Base-by-base conservation (phyloP, 1,139 yeast genomes). In the Sugiyamaella grinbergsii region DNA sequence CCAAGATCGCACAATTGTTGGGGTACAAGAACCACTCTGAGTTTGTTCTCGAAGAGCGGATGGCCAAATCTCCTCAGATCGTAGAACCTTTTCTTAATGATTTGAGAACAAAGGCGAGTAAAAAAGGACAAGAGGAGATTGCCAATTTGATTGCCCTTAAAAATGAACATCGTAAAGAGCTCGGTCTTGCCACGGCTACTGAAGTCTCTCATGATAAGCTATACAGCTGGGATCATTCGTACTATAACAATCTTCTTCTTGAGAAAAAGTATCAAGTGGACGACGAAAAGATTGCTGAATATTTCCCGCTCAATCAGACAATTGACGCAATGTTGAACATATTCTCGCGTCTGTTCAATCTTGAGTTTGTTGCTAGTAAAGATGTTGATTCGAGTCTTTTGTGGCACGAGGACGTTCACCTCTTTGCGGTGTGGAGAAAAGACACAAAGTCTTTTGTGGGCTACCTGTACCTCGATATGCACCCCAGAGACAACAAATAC, bases 401-500 rank as follows among this genome's bases (percentile, higher is more conserved):
- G 11, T 88, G 96, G 96, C 93, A 88, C 63, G 78, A 77, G 50
- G 95, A 87, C 65, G 94, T 85, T 13, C 81, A 80, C 56, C 85
- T 81, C 62, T 81, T 79, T 64, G 82, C 87, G 4, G 91, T 87
- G 44, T 85, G 85, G 82, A 81, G 82, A 62, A 68, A 78, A 54
- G 81, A 76, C 58, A 75, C 79, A 34, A 80, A 81, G n/a, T 78
- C 74, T 54, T 87, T 87, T 68, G 77, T 81, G 59, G 96, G 96
- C 28, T 85, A 86, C 79, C 71, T 88, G 42, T 85, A 82, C 69
- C 79, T 88, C 58, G 96, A 88, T 67, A 71, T 87, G 63, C 91
- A 85, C 65, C 95, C 95, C 55, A 79, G 96, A 65, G 85, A 82
- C 50, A 91, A 93, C 60, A 88, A 88, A 67, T 88, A 85, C 68